Evolutionary conservation across 225 moss, liverwort and hornwort genomes (phyloP), one percentile per base, ranked within the genome.

Genomic region (Bryoerythrophyllum caledonicum): DNA sequence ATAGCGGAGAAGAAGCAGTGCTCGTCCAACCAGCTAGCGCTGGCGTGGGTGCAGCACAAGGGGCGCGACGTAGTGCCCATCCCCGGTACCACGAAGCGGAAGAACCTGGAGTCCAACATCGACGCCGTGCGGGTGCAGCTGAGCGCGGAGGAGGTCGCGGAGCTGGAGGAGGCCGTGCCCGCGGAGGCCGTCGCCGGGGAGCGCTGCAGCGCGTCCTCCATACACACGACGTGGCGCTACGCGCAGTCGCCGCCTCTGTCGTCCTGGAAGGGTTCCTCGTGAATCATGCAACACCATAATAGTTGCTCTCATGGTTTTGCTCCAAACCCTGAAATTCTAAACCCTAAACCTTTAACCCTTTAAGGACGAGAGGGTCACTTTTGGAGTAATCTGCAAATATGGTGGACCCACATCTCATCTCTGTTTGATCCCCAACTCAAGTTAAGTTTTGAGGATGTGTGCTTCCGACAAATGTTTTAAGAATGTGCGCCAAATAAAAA

Each of bases 21-120:
- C 60, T 64, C 84, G 4, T 12, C 53, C 8, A 80, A 70, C 32
- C 84, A 84, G 81, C 77, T 84, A 1, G 76, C 81, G 23, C 73
- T 84, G 0, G 80, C 80, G 4, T 84, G 84, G 83, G 74, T 81
- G 32, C 84, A 81, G 0, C 74, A 81, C 40, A 76, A 81, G 80
- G 84, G 77, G 25, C 65, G 67, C 34, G 81, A 81, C 26, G 77
- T 75, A 58, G 83, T 79, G 17, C 82, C 75, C 4, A 83, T 83
- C 3, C 79, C 83, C 1, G 79, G 82, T 9, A 83, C 85, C 12
- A 83, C 81, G 6, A 87, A 81, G 40, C 13, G n/a, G 8, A 75
- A 74, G 21, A 90, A 90, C 53, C 24, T 90, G 17, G 74, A 81
- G 44, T 87, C 85, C 63, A 90, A 90, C 43, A 66, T 81, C 6